Evolutionary conservation across 179 eudicot species (phyloP).

Genomic region (Gypsophila paniculata): DNA sequence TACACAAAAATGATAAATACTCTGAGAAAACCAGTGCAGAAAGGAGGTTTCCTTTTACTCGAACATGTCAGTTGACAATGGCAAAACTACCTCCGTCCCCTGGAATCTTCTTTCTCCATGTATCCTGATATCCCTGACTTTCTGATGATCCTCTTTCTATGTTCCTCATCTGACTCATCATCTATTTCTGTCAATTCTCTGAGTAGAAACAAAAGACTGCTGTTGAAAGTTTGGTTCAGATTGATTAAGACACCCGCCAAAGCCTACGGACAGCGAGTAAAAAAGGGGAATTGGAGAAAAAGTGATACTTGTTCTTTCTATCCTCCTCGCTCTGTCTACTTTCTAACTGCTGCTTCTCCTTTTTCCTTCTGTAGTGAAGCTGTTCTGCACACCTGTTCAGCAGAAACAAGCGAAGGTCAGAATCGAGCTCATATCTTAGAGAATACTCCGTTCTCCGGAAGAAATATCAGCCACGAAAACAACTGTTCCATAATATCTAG

Average conservation of each 20-base stretch:
- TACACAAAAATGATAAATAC: slow-evolving; percentile 25
- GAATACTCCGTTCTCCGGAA: neutral
- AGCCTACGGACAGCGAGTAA: neutral
- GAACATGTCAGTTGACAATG: neutral
- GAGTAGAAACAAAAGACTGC: slow-evolving; percentile 3
- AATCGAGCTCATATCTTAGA: neutral
- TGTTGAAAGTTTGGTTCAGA: neutral
- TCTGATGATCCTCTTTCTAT: slow-evolving; percentile 3
- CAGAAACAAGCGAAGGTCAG: slow-evolving; percentile 6
- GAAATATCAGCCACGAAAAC: neutral
- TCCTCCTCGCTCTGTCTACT: slow-evolving; percentile 41
- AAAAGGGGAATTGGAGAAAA: neutral
- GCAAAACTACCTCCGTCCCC: slow-evolving; percentile 28
- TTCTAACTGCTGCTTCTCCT: slow-evolving; percentile 53
- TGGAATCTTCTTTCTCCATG: slow-evolving; percentile 20
- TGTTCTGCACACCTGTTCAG: slow-evolving; percentile 76
- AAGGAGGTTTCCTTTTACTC: neutral
- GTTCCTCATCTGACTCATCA: slow-evolving; percentile 24
- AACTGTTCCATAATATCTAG: neutral
- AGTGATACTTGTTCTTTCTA: slow-evolving; percentile 48
- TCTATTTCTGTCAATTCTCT: slow-evolving; percentile 27
- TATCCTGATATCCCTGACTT: slow-evolving; percentile 17
- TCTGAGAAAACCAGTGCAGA: neutral
- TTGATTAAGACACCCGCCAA: neutral
- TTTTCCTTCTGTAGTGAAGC: slow-evolving; percentile 64